Evolutionary conservation across 768 basidiomycete genomes (phyloP), one percentile per base, ranked within the genome.

Genomic region (Naganishia randhawae): DNA sequence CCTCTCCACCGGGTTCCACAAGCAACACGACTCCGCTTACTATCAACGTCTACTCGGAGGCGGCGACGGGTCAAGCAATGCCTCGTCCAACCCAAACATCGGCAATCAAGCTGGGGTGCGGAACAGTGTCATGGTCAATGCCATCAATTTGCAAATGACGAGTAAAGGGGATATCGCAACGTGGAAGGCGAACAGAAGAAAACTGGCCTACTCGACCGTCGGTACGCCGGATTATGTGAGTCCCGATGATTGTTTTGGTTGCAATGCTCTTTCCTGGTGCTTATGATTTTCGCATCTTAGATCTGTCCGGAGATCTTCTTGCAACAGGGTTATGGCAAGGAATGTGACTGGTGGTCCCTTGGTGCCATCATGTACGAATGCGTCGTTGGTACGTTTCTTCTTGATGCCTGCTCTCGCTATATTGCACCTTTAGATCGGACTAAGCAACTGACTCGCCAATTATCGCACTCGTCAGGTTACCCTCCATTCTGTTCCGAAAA

Each of bases 261-360:
- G 31, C 22, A 53, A 14, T 13, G 35, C 8, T 53, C 25, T 10
- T 19, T 14, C 7, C 25, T 11, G 8, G 0, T 45, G 45, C 37
- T 66, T 8, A 39, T 25, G 31, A 10, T 63, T 42, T 42, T 6
- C 45, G 31, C 50, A 33, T 29, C 25, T 2, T 48, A 80, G 80
- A 96, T 97, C 73, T 92, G 95, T 2, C 93, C 94, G 0, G 94
- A 98, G 79, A 96, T 97, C 75, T 98, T 98, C 84, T 80, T 89
- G 69, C 92, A 94, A 78, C 88, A 91, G 77, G 96, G 96, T n/a
- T 98, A 98, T 78, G 92, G 91, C 27, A 91, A 94, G 75, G 94
- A 95, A 80, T 97, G 94, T 76, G 96, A 99, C 80, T 98, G 94
- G 93, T 99, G 96, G 96, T 96, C 94, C 9, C 84, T 98, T 32